A percentile compares a stretch with the other conserved stretches of the same genome.
These are phyloP conservation scores for Colletotrichum sp. DNA, from an alignment of 2,329 filamentous ascomycete genomes.

Conservation along the genomic window DNA sequence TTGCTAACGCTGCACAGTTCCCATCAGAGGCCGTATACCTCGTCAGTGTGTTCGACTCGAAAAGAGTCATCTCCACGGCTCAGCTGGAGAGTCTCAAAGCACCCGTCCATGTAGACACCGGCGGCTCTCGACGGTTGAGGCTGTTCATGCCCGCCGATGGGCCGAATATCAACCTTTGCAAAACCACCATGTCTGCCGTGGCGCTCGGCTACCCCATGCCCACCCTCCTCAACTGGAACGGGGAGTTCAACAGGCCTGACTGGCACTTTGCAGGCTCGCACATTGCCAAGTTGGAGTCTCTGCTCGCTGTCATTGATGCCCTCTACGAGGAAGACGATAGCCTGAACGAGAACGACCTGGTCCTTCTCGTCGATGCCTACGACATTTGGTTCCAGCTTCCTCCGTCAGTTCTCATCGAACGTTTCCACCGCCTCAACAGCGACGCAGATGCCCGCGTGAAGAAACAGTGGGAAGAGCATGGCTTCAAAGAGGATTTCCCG, in stretches of 20 bases:
- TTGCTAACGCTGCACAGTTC: not conserved
- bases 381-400: conserved; percentile 45
- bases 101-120: not conserved
- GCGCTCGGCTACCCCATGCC: conserved; percentile 42
- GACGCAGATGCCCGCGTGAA: conserved; percentile 34
- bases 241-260: conserved; percentile 39
- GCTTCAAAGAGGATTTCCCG: conserved; percentile 26
- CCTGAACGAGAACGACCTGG: conserved; percentile 34
- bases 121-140: conserved; percentile 30
- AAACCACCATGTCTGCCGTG: conserved; percentile 40
- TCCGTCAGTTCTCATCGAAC: conserved; percentile 38
- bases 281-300: conserved; percentile 41
- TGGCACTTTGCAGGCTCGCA: conserved; percentile 44
- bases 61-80: not conserved
- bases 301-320: conserved; percentile 32
- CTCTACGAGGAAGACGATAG: conserved; percentile 25
- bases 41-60: not conserved
- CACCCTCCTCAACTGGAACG: conserved; percentile 40
- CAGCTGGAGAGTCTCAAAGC: not conserved
- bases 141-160: conserved; percentile 43
- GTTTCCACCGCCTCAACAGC: conserved; percentile 38
- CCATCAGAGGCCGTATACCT: not conserved
- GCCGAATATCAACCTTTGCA: conserved; percentile 41
- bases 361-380: conserved; percentile 41
- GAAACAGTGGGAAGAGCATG: conserved; percentile 25